A percentile compares a stretch with the other conserved stretches of the same genome.
Evolutionary conservation across 108 stramenopile genomes (phyloP).

Genomic region (Discostella stelligeroides): DNA sequence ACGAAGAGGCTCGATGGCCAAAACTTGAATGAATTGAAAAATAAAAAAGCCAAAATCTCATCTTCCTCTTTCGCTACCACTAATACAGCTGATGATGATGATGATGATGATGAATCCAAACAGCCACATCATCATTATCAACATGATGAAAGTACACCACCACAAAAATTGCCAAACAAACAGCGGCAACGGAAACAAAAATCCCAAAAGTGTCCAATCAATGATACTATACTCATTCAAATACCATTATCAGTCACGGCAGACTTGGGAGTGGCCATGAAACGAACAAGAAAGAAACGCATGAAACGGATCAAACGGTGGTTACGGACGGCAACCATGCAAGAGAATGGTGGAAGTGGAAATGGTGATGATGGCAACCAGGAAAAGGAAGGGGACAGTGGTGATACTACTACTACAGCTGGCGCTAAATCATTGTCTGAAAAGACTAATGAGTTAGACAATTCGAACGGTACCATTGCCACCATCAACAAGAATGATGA

Average conservation of each 20-base stretch:
- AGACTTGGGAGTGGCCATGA: conserved; percentile 79
- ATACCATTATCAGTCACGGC: conserved; percentile 76
- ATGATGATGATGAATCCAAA: not conserved
- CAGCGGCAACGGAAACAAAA: no score
- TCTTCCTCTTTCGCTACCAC: not conserved
- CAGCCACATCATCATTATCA: not conserved
- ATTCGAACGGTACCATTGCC: not conserved
- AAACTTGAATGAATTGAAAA: not conserved
- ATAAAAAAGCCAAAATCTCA: no score
- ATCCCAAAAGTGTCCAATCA: conserved; percentile 22
- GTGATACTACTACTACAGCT: conserved; percentile 17
- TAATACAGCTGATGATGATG: no score
- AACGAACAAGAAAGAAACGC: conserved; percentile 65
- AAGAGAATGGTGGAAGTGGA: no score
- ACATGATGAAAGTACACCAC: not conserved
- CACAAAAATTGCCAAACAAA: not conserved
- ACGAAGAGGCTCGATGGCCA: not conserved
- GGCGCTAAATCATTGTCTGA: no score
- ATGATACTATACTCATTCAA: conserved; percentile 68
- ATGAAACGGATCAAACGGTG: conserved; percentile 47
- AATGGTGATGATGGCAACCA: not conserved
- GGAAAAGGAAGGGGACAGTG: conserved; percentile 7
- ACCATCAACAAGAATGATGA: conserved; percentile 19
- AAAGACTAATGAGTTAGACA: not conserved
- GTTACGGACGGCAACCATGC: conserved; percentile 25